Evolutionary conservation across 1,284 basidiomycete species (phyloP).

Genomic region (Puccinia novopanici): DNA sequence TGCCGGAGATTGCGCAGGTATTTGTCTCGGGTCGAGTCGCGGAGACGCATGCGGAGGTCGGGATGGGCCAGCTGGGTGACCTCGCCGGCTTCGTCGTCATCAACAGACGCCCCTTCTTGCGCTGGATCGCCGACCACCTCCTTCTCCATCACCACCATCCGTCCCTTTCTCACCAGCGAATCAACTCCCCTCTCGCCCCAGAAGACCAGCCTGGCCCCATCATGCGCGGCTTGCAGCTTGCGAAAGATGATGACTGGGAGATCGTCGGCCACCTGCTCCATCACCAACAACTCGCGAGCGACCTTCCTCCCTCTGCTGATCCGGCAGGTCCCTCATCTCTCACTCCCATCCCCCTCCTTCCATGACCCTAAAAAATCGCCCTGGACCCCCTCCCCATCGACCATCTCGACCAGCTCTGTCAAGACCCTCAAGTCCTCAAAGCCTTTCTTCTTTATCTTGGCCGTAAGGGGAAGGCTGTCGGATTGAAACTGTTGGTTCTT

Average conservation of each 20-base stretch:
- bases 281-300: too few relatives aligned
- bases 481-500: conserved; percentile 31
- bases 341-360: too few relatives aligned
- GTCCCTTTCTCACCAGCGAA: too few relatives aligned
- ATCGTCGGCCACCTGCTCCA: background rate
- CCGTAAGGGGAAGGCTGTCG: background rate
- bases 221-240: too few relatives aligned
- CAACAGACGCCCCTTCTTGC: conserved; percentile 2
- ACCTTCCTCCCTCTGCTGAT: too few relatives aligned
- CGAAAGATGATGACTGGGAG: background rate
- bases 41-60: too few relatives aligned
- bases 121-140: conserved; percentile 11
- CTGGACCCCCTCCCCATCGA: background rate
- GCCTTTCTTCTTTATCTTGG: conserved; percentile 3
- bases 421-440: conserved; percentile 21
- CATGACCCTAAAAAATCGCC: background rate
- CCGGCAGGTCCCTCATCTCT: too few relatives aligned
- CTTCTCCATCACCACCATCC: too few relatives aligned
- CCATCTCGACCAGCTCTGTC: conserved; percentile 19
- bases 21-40: conserved; percentile 27
- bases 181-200: background rate
- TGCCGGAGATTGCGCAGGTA: conserved; percentile 30
- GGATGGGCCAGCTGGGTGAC: too few relatives aligned
- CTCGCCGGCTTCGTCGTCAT: too few relatives aligned
- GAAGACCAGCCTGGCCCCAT: background rate